Conservation (phyloP, 768 basidiomycete species). For the Psilocybe cubensis region DNA sequence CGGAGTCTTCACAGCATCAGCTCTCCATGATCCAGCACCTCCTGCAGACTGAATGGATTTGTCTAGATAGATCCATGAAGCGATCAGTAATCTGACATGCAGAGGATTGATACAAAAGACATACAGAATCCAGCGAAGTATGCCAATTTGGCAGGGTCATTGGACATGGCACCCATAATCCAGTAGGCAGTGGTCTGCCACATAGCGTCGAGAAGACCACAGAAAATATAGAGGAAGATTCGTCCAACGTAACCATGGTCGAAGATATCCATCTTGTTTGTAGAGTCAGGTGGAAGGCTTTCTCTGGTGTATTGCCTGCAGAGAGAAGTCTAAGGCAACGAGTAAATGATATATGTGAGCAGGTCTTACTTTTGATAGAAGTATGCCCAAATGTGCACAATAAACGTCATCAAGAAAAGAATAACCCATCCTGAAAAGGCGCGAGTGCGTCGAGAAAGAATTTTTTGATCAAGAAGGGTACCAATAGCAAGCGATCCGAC, state of each 20-base stretch:
- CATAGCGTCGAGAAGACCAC: slow-evolving; percentile 78
- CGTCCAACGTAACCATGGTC: slow-evolving; percentile 57
- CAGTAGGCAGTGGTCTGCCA: slow-evolving; percentile 87
- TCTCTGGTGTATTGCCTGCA: slow-evolving; percentile 61
- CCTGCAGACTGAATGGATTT: slow-evolving; percentile 78
- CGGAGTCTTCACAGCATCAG: slow-evolving; percentile 65
- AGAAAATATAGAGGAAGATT: slow-evolving; percentile 70
- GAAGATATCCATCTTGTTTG: slow-evolving; percentile 58
- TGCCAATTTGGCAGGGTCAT: slow-evolving; percentile 78
- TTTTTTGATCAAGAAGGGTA: slow-evolving; percentile 61
- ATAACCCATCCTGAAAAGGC: slow-evolving; percentile 73
- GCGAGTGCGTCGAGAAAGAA: slow-evolving; percentile 63
- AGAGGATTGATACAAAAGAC: slow-evolving; percentile 27
- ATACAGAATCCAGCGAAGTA: slow-evolving; percentile 82
- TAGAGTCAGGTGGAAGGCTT: slow-evolving; percentile 38
- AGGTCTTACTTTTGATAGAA: slow-evolving; percentile 67
- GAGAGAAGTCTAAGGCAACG: slow-evolving; percentile 15
- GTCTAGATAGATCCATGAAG: slow-evolving; percentile 12
- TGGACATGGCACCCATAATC: slow-evolving; percentile 87
- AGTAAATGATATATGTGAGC: neutral
- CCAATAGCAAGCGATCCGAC: slow-evolving; percentile 76
- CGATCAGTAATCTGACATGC: neutral
- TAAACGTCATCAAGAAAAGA: slow-evolving; percentile 65
- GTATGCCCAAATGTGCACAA: slow-evolving; percentile 77
- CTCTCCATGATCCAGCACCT: slow-evolving; percentile 73